These are phyloP conservation scores for Neurospora sp. DNA, from an alignment of 495 filamentous ascomycete genomes.

Conservation along the genomic window DNA sequence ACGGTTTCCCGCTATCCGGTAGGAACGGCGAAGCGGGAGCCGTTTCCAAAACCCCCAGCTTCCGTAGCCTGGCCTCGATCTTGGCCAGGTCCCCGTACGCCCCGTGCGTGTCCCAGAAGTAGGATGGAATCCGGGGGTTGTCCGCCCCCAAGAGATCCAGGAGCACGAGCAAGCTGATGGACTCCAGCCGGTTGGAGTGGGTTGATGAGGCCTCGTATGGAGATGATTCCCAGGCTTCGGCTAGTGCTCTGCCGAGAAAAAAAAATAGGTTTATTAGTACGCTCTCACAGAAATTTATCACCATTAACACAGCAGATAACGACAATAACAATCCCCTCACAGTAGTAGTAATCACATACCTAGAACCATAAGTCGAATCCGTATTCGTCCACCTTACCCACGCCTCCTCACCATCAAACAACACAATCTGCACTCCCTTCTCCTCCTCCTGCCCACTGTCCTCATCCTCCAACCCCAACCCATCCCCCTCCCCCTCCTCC, in stretches of 20 bases:
- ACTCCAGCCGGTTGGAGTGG: slow-evolving; percentile 53
- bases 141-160: slow-evolving; percentile 75
- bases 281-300: not conserved
- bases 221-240: slow-evolving; percentile 15
- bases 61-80: slow-evolving; percentile 61
- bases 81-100: slow-evolving; percentile 64
- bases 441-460: slow-evolving; percentile 51
- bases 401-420: slow-evolving; percentile 92
- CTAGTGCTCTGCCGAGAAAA: slow-evolving; percentile 13
- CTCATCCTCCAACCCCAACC: slow-evolving; percentile 43
- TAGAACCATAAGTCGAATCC: slow-evolving; percentile 82
- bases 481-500: slow-evolving; percentile 67
- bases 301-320: not conserved
- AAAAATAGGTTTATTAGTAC: slow-evolving; percentile 6
- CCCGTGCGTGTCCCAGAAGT: slow-evolving; percentile 87
- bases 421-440: slow-evolving; percentile 77
- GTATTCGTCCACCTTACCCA: slow-evolving; percentile 66
- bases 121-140: slow-evolving; percentile 63
- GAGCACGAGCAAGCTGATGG: slow-evolving; percentile 85
- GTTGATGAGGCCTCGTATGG: slow-evolving; percentile 7
- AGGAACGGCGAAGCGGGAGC: slow-evolving; percentile 28
- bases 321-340: not conserved
- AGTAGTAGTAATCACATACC: slow-evolving; percentile 31
- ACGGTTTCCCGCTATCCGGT: slow-evolving; percentile 43
- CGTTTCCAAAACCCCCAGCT: slow-evolving; percentile 30